Conservation (phyloP, 805 yeast species). For the Yarrowia divulgata region DNA sequence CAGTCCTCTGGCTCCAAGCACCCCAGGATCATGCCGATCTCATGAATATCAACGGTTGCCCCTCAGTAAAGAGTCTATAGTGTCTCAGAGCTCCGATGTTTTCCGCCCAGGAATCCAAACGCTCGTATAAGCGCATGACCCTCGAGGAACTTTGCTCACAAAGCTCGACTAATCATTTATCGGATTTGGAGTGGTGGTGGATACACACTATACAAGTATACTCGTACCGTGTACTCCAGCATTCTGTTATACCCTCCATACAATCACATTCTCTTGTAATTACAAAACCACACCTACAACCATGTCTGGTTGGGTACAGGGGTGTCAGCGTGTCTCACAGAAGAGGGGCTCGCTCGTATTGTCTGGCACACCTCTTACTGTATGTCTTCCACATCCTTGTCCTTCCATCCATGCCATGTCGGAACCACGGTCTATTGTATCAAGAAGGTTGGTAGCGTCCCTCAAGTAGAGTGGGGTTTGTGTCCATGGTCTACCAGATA, state of each 20-base stretch:
- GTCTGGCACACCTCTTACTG: background rate
- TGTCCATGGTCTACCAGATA: too few species aligned
- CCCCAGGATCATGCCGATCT: conserved; percentile 21
- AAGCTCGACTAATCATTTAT: too few species aligned
- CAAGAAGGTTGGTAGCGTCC: background rate
- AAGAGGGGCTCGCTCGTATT: conserved; percentile 32
- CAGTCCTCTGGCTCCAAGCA: too few species aligned
- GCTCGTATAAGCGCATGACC: background rate
- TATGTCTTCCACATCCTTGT: background rate
- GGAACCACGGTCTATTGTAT: background rate
- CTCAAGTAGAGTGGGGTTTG: conserved; percentile 7
- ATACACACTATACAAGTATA: too few species aligned
- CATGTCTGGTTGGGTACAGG: conserved; percentile 26
- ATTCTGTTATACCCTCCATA: background rate
- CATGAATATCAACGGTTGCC: conserved; percentile 17
- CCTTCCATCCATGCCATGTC: too few species aligned
- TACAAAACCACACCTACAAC: background rate
- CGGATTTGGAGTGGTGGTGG: too few species aligned
- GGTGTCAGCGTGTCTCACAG: conserved; percentile 1
- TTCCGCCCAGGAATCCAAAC: background rate
- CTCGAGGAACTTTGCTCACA: too few species aligned
- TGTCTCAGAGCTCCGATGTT: conserved; percentile 3
- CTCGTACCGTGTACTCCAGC: too few species aligned
- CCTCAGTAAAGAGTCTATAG: background rate
- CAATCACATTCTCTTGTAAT: background rate